Evolutionary conservation across 179 eudicot species (phyloP).

Genomic region (Corrigiola litoralis): DNA sequence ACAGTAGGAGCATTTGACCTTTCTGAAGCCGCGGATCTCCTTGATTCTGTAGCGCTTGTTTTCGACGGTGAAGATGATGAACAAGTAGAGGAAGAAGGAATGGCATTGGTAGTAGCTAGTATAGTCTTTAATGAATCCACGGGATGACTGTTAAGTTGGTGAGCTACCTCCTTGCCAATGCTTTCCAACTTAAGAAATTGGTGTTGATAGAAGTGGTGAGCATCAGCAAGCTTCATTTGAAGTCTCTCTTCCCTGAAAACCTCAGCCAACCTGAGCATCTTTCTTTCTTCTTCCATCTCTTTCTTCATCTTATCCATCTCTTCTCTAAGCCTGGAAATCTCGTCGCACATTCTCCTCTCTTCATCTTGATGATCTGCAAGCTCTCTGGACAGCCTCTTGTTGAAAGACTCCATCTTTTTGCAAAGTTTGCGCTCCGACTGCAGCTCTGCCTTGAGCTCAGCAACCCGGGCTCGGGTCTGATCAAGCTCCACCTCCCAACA

Average conservation of each 20-base stretch:
- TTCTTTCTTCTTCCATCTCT: constrained; percentile 63
- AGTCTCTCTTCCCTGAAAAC: constrained; percentile 66
- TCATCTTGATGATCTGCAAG: constrained; percentile 40
- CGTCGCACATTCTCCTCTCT: constrained; percentile 32
- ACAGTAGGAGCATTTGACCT: no score
- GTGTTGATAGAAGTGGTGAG: constrained; percentile 36
- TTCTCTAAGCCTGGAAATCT: constrained; percentile 28
- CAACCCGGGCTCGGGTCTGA: constrained; percentile 38
- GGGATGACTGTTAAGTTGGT: no score
- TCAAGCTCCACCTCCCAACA: constrained; percentile 26
- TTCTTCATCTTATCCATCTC: constrained; percentile 36
- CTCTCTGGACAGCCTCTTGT: constrained; percentile 44
- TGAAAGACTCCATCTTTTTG: constrained; percentile 48
- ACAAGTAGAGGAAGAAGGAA: no score
- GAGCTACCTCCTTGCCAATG: no score
- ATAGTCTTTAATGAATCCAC: no score
- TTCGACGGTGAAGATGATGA: no score
- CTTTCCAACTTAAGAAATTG: background rate
- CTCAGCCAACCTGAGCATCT: constrained; percentile 66
- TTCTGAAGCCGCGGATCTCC: background rate
- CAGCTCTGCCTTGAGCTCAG: constrained; percentile 44
- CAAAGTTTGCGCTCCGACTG: constrained; percentile 53
- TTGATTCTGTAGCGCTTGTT: background rate
- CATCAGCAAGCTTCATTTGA: constrained; percentile 73
- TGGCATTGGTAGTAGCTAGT: no score